phyloP scores from a whole-genome alignment of 805 yeast species.

The Candida insectorum region DNA sequence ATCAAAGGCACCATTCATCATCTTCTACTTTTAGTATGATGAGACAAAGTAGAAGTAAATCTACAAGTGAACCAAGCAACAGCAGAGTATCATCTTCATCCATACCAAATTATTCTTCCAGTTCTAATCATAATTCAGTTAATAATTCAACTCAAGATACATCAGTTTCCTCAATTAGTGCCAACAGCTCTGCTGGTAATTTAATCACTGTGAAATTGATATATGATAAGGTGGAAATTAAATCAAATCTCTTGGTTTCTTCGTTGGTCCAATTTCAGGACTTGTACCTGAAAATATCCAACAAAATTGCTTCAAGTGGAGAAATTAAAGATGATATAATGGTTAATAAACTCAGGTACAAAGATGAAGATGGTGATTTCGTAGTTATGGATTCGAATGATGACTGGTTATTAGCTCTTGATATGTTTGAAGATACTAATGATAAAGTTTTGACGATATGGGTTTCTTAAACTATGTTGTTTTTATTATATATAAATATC shows the following conservation, averaged over 20 bases:
- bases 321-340: conserved; percentile 54
- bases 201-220: conserved; percentile 25
- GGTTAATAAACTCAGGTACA: conserved; percentile 62
- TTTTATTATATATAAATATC: not conserved
- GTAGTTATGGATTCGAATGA: conserved; percentile 83
- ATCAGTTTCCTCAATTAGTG: conserved; percentile 13
- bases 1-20: conserved; percentile 39
- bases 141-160: conserved; percentile 14
- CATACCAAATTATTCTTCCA: conserved; percentile 8
- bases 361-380: conserved; percentile 94
- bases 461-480: conserved; percentile 24
- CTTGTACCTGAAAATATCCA: conserved; percentile 63
- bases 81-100: conserved; percentile 18
- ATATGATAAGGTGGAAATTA: conserved; percentile 29
- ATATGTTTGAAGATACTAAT: conserved; percentile 41
- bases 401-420: conserved; percentile 84
- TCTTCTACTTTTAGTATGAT: conserved; percentile 43
- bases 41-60: conserved; percentile 28
- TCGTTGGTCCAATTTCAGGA: conserved; percentile 38
- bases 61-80: conserved; percentile 15
- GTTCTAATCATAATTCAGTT: conserved; percentile 3
- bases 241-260: conserved; percentile 25
- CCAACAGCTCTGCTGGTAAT: conserved; percentile 9
- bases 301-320: conserved; percentile 43
- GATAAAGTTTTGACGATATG: conserved; percentile 32